Evolutionary conservation across 768 basidiomycete genomes (phyloP).

Genomic region (Arthromyces matolae): DNA sequence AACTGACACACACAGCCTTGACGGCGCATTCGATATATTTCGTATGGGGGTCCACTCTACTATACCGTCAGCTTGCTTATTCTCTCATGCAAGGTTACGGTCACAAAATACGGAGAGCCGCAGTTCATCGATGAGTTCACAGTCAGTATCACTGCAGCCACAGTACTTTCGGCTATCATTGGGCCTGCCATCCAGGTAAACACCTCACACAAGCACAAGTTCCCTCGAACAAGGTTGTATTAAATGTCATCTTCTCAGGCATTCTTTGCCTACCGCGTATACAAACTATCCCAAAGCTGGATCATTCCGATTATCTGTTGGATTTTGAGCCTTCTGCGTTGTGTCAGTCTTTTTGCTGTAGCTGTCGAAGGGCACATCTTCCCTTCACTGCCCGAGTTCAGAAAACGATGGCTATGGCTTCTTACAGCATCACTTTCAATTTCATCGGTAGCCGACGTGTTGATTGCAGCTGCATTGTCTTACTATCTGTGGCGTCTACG

Average conservation of each 20-base stretch:
- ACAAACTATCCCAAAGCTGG: not conserved
- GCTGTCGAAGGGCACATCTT: not conserved
- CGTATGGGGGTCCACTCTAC: not conserved
- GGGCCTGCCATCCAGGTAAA: constrained; percentile 8
- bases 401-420: constrained; percentile 8
- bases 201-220: too few species aligned
- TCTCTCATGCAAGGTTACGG: constrained; percentile 1
- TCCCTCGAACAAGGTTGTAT: not conserved
- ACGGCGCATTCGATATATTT: constrained; percentile 9
- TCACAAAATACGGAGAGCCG: constrained; percentile 9
- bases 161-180: constrained; percentile 6
- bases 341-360: constrained; percentile 8
- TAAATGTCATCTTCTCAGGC: too few species aligned
- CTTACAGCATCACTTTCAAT: constrained; percentile 6
- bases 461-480: constrained; percentile 7
- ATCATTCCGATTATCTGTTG: constrained; percentile 8
- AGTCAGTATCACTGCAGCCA: not conserved
- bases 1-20: constrained; percentile 10
- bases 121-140: not conserved
- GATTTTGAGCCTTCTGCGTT: constrained; percentile 7
- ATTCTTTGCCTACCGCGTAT: constrained; percentile 12
- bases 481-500: constrained; percentile 8
- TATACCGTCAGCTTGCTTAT: not conserved
- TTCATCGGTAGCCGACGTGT: constrained; percentile 9
- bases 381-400: constrained; percentile 2